Evolutionary conservation across 306 rosid species (phyloP), one percentile per base, ranked within the genome.

Genomic region (Cucumis melo): DNA sequence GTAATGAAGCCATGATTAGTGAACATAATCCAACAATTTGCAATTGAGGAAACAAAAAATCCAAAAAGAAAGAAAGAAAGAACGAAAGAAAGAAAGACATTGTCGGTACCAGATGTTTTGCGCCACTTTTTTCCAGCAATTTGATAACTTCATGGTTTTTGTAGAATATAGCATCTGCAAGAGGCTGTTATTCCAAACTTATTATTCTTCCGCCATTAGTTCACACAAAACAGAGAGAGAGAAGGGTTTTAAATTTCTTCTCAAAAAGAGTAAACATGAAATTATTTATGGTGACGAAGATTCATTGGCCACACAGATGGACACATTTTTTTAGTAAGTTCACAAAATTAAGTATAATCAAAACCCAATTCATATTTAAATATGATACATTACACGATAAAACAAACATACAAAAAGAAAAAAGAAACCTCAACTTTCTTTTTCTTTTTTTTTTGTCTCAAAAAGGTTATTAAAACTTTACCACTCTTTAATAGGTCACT

Each of bases 101-200:
- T 39, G 61, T 13, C 88, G 95, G 61, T 32, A 94, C 99, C 88
- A 78, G 78, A 72, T 87, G 90, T 84, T 85, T 85, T 14, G 99
- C 97, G 24, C 99, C 99, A 34, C 87, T 87, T 73, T 87, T 86
- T 86, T 94, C 99, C 88, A 94, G 77, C 72, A 90, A 86, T 53
- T 89, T 90, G 56, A 90, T 95, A 62, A 94, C 91, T 67, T 88
- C 86, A 10, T 87, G 87, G 17, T 94, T 84, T 56, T 90, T 84
- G 74, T 94, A 94, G 83, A 89, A 84, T 82, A 88, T 59, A 14
- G 99, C 99, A 90, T 94, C 99, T 17, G 88, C 92, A n/a, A 90
- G 87, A 82, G 99, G 97, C 99, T 94, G 81, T 86, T 73, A 54
- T 80, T 85, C 60, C 79, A 79, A 77, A 66, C 79, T 48, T 19